A percentile compares a stretch with the other conserved stretches of the same genome.
phyloP scores from a whole-genome alignment of 768 basidiomycete genomes.

The Mycena rosella region DNA sequence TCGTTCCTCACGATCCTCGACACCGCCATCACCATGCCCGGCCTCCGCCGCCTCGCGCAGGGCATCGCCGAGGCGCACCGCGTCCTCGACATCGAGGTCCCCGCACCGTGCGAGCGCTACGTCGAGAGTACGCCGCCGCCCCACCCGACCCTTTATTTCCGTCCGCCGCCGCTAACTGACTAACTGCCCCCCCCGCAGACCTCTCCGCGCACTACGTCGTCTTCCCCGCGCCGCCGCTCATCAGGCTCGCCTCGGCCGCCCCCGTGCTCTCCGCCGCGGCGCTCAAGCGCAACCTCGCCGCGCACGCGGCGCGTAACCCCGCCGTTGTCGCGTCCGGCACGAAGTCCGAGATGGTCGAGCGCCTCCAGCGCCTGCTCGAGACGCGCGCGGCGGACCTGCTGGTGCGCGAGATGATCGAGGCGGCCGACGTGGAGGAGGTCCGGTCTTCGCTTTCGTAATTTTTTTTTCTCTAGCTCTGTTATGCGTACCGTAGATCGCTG shows the following conservation, averaged over 20 bases:
- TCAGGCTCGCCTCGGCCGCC: constrained; percentile 57
- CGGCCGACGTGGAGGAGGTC: not conserved
- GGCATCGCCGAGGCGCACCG: constrained; percentile 52
- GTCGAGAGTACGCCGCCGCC: constrained; percentile 59
- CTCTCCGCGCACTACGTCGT: constrained; percentile 62
- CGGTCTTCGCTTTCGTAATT: too few relatives aligned
- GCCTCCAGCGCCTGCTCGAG: constrained; percentile 62
- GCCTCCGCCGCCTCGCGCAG: constrained; percentile 64
- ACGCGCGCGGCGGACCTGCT: constrained; percentile 63
- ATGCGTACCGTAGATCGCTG: too few relatives aligned
- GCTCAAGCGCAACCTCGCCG: constrained; percentile 68
- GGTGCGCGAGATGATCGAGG: constrained; percentile 60
- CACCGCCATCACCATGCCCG: constrained; percentile 68
- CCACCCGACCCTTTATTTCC: not conserved
- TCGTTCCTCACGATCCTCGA: constrained; percentile 64
- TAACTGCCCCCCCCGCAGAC: constrained; percentile 45
- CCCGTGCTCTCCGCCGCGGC: constrained; percentile 58
- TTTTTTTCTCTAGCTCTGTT: too few relatives aligned
- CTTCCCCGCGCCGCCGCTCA: constrained; percentile 61
- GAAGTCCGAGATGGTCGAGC: constrained; percentile 61
- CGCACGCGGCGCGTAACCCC: constrained; percentile 63
- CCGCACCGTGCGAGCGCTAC: constrained; percentile 65
- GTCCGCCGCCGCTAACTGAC: not conserved
- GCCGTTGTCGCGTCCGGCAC: constrained; percentile 59
- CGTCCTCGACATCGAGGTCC: constrained; percentile 67